Base-by-base conservation (phyloP, 176 grass and related monocot genomes). In the Carex myosuroides region DNA sequence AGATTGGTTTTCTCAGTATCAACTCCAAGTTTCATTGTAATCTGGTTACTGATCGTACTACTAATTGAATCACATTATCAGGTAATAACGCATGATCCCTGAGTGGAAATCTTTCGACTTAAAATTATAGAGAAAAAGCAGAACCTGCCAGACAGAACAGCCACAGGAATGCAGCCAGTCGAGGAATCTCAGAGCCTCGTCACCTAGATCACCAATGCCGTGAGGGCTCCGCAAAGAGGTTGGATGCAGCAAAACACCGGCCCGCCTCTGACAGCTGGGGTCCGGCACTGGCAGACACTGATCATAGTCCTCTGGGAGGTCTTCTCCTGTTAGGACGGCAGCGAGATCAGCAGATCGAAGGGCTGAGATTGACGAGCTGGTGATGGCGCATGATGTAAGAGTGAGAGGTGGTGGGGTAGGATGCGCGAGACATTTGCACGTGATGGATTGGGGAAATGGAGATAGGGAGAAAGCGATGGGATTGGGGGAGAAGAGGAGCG, bases 71-170 rank as follows among this genome's bases (percentile, higher is more conserved):
- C 39, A 55, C 30, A 54, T 20, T 60, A 6, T 60, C 59, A 62
- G 8, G 2, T 50, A 50, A 50, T 2, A 50, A 50, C 46, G 9
- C 46, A 50, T 50, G 9, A 50, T 50, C 41, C 42, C 21, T 7
- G 4, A 73, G 9, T 50, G 42, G 4, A 72, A 48, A 48, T 44
- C 13, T 41, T 18, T 32, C 0, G 2, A 78, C 18, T 14, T 33
- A 41, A 54, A 60, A 67, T 1, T 10, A 33, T 13, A 69, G 33
- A 60, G 8, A 16, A n/a, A 30, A 33, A 58, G 60, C 11, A 6
- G 21, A 39, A 98, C 96, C 96, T 98, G 93, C 96, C 96, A 98
- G 57, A 98, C 88, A 39, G 85, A 86, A 81, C 91, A 94, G 16
- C 96, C 96, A 30, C 88, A 66, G 50, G 84, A 84, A 63, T 22